Evolutionary conservation across 768 basidiomycete species (phyloP).

Genomic region (Tricholoma sp.): DNA sequence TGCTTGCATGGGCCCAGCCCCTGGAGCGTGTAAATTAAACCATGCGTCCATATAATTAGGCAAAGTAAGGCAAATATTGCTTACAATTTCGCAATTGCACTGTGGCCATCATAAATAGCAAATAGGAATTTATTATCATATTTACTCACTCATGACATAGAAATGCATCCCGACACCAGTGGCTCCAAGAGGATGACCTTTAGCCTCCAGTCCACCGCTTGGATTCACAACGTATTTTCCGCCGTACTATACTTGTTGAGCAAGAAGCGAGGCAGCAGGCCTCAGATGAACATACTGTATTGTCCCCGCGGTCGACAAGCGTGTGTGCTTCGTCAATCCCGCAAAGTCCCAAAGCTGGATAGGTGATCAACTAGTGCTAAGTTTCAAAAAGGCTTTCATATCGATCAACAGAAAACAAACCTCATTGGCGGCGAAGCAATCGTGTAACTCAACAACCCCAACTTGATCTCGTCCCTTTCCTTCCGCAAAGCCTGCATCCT

Average conservation of each 20-base stretch:
- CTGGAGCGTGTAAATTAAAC: constrained; percentile 26
- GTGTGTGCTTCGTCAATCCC: constrained; percentile 62
- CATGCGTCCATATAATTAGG: background rate
- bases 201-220: constrained; percentile 83
- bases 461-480: constrained; percentile 67
- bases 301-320: constrained; percentile 70
- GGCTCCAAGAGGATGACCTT: constrained; percentile 82
- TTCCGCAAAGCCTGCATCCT: constrained; percentile 60
- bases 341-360: constrained; percentile 76
- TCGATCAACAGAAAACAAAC: constrained; percentile 25
- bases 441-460: constrained; percentile 83
- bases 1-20: constrained; percentile 84
- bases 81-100: constrained; percentile 75
- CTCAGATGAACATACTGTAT: constrained; percentile 54
- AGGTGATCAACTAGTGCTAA: constrained; percentile 61
- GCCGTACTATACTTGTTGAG: constrained; percentile 48
- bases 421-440: constrained; percentile 83
- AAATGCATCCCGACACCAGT: constrained; percentile 86
- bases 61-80: constrained; percentile 9
- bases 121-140: background rate
- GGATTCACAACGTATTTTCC: constrained; percentile 85
- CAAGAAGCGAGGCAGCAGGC: background rate
- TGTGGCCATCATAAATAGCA: constrained; percentile 17
- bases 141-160: constrained; percentile 66
- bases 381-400: background rate